phyloP scores from a whole-genome alignment of 1,139 yeast genomes.

The Blastobotrys illinoisensis region DNA sequence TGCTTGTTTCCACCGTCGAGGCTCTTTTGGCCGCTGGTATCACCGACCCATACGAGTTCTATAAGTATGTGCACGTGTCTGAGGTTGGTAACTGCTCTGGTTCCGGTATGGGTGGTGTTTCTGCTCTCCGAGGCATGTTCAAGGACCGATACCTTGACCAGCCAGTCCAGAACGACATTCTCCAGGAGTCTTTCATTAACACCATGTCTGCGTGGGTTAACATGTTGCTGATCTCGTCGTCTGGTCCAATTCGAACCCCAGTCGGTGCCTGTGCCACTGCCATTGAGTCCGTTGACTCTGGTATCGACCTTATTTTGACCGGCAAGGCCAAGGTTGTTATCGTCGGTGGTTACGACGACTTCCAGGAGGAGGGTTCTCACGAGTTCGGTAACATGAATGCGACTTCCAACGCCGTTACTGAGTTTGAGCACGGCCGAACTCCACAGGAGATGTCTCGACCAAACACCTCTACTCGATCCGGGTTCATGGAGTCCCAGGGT shows the following conservation, averaged over 20 bases:
- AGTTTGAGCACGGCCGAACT: constrained; percentile 92
- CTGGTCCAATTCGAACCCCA: constrained; percentile 98
- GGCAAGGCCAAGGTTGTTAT: constrained; percentile 95
- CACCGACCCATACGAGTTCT: constrained; percentile 97
- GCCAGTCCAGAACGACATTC: constrained; percentile 93
- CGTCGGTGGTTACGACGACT: constrained; percentile 98
- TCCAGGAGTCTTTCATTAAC: constrained; percentile 97
- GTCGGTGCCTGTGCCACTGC: constrained; percentile 99
- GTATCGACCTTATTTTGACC: constrained; percentile 84
- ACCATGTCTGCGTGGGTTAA: constrained; percentile 99
- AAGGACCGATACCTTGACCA: constrained; percentile 85
- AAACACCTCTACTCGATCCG: constrained; percentile 89
- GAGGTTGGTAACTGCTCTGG: constrained; percentile 99
- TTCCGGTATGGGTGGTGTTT: constrained; percentile 99
- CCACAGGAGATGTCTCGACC: constrained; percentile 99
- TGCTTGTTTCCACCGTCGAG: constrained; percentile 90
- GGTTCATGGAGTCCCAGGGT: constrained; percentile 99
- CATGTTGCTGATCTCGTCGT: constrained; percentile 93
- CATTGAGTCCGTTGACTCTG: constrained; percentile 92
- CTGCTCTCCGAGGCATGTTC: constrained; percentile 96
- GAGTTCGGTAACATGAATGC: constrained; percentile 99
- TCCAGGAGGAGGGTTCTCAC: constrained; percentile 98
- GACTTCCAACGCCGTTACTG: constrained; percentile 82
- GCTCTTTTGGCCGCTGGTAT: constrained; percentile 91
- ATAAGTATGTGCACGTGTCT: constrained; percentile 94